phyloP scores from a whole-genome alignment of 169 alveolate genomes.

The Eimeria tenella region DNA sequence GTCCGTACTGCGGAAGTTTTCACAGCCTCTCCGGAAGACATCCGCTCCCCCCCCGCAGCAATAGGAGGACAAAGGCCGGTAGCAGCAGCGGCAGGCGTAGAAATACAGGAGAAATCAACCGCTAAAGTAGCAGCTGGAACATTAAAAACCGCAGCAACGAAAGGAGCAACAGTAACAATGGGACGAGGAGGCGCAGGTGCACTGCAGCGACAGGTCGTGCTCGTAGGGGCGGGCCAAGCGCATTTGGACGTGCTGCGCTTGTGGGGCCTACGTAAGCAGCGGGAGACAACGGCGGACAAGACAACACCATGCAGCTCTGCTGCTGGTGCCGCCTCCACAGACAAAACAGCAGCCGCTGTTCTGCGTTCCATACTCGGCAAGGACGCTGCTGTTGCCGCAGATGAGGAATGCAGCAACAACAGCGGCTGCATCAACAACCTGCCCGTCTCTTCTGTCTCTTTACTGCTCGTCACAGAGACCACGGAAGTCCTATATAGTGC shows the following conservation, averaged over 20 bases:
- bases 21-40: too few relatives aligned
- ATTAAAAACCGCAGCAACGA: not conserved
- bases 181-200: not conserved
- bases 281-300: slow-evolving; percentile 42
- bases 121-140: slow-evolving; percentile 15
- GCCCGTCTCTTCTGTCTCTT: slow-evolving; percentile 41
- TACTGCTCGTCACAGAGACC: slow-evolving; percentile 36
- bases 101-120: not conserved
- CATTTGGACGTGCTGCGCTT: slow-evolving; percentile 41
- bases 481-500: slow-evolving; percentile 51
- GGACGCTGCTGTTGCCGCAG: slow-evolving; percentile 23
- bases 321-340: slow-evolving; percentile 9
- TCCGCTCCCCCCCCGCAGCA: too few relatives aligned
- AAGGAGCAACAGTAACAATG: slow-evolving; percentile 8
- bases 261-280: slow-evolving; percentile 14
- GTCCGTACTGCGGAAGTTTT: too few relatives aligned
- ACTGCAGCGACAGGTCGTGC: slow-evolving; percentile 47
- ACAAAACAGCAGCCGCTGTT: slow-evolving; percentile 24
- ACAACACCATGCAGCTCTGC: not conserved
- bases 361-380: slow-evolving; percentile 2
- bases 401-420: not conserved
- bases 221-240: slow-evolving; percentile 50
- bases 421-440: not conserved
- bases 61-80: too few relatives aligned
- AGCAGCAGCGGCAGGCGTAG: slow-evolving; percentile 23